These are phyloP conservation scores for Colletotrichum simmondsii DNA, from an alignment of 2,329 filamentous ascomycete genomes.

Conservation along the genomic window DNA sequence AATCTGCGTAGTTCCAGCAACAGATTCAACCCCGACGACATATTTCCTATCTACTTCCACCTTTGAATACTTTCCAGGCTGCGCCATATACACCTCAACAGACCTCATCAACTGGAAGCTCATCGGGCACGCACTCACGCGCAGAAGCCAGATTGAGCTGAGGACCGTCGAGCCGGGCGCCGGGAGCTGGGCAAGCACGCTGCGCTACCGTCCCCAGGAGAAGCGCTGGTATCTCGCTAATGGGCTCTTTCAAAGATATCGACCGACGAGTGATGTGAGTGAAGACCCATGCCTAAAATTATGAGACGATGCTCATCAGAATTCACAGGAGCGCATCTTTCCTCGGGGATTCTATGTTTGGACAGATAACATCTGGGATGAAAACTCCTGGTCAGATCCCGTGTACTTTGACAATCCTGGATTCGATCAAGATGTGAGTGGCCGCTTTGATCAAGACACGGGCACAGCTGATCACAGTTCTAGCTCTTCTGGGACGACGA, in stretches of 20 bases:
- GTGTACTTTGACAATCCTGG: conserved; percentile 64
- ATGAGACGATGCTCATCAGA: conserved; percentile 7
- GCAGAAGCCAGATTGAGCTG: conserved; percentile 62
- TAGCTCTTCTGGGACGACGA: conserved; percentile 61
- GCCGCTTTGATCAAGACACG: background rate
- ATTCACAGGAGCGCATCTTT: conserved; percentile 56
- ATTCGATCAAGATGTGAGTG: conserved; percentile 62
- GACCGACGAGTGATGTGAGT: conserved; percentile 44
- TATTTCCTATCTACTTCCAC: conserved; percentile 72
- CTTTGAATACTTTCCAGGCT: conserved; percentile 71
- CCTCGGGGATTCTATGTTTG: conserved; percentile 65
- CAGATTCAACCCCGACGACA: conserved; percentile 40
- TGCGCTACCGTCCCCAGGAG: conserved; percentile 53
- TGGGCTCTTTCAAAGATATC: conserved; percentile 55
- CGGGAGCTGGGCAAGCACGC: conserved; percentile 59
- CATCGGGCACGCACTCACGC: conserved; percentile 62
- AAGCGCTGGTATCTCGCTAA: conserved; percentile 58
- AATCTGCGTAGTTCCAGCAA: conserved; percentile 48
- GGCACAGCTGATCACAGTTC: background rate
- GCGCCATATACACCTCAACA: conserved; percentile 68
- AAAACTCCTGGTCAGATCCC: conserved; percentile 62
- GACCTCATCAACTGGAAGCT: conserved; percentile 64
- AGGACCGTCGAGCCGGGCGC: conserved; percentile 62
- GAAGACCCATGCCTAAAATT: background rate
- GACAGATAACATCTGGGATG: conserved; percentile 63